These are phyloP conservation scores for Jackrogersella minutella DNA, from an alignment of 495 filamentous ascomycete genomes.

Conservation along the genomic window DNA sequence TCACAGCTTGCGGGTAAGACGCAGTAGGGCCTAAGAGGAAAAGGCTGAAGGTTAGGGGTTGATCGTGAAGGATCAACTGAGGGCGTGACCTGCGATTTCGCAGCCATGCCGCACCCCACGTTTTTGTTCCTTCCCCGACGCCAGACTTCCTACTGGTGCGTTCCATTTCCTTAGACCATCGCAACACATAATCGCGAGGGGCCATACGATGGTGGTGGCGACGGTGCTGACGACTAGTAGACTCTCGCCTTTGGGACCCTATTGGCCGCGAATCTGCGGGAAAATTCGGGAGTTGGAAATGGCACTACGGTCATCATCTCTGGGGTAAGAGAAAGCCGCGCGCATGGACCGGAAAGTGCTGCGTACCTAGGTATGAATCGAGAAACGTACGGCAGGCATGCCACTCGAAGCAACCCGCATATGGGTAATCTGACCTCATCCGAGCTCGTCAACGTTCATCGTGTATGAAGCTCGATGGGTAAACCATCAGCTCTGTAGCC, in stretches of 20 bases:
- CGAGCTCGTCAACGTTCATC: neutral
- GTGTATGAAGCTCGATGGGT: neutral
- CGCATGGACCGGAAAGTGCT: neutral
- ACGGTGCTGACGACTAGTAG: slow-evolving; percentile 13
- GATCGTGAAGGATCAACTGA: slow-evolving; percentile 38
- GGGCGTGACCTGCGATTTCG: slow-evolving; percentile 32
- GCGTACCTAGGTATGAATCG: neutral
- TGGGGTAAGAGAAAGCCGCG: neutral
- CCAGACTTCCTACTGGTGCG: slow-evolving; percentile 32
- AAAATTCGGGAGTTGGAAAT: slow-evolving; percentile 28
- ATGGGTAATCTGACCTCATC: neutral
- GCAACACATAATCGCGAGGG: slow-evolving; percentile 35
- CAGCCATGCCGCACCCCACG: slow-evolving; percentile 31
- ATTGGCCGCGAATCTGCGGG: slow-evolving; percentile 21
- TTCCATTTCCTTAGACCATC: slow-evolving; percentile 38
- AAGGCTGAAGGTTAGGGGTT: slow-evolving; percentile 36
- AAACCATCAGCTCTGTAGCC: too few species aligned
- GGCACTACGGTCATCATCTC: slow-evolving; percentile 4
- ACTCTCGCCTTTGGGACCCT: neutral
- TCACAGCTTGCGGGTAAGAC: slow-evolving; percentile 26
- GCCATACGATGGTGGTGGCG: slow-evolving; percentile 3
- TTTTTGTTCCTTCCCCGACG: slow-evolving; percentile 11
- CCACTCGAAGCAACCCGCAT: neutral
- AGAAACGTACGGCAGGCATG: slow-evolving; percentile 20
- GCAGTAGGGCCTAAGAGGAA: slow-evolving; percentile 38